A percentile compares a stretch with the other conserved stretches of the same genome.
Conservation (phyloP, 169 alveolate genomes). For the Besnoitia besnoiti region DNA sequence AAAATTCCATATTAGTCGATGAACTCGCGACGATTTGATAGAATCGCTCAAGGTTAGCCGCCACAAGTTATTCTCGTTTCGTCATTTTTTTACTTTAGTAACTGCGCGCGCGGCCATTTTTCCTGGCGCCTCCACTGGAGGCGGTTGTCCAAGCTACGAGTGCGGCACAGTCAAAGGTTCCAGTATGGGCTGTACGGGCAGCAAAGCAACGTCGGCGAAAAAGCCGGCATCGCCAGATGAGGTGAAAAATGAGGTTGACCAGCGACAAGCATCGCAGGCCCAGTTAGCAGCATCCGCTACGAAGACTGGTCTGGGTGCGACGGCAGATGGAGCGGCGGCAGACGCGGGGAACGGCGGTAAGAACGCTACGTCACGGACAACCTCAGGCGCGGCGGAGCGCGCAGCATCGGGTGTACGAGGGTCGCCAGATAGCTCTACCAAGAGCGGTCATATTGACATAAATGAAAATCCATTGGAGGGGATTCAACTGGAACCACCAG, state of each 20-base stretch:
- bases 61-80: too few species aligned
- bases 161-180: background rate
- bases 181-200: slow-evolving; percentile 13
- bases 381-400: background rate
- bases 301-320: too few species aligned
- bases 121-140: too few species aligned
- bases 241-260: background rate
- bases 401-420: background rate
- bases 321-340: background rate
- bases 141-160: too few species aligned
- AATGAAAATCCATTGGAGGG: slow-evolving; percentile 63
- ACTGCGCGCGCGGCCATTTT: too few species aligned
- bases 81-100: too few species aligned
- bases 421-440: background rate
- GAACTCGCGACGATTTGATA: too few species aligned
- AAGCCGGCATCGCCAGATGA: background rate
- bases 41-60: too few species aligned
- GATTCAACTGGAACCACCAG: slow-evolving; percentile 59
- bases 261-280: background rate
- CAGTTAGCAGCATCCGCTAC: background rate
- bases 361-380: background rate
- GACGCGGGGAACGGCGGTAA: background rate
- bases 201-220: background rate
- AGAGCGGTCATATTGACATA: background rate
- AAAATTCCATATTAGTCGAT: too few species aligned